These are phyloP conservation scores for Metschnikowia henanensis DNA, from an alignment of 805 yeast species.

Conservation along the genomic window DNA sequence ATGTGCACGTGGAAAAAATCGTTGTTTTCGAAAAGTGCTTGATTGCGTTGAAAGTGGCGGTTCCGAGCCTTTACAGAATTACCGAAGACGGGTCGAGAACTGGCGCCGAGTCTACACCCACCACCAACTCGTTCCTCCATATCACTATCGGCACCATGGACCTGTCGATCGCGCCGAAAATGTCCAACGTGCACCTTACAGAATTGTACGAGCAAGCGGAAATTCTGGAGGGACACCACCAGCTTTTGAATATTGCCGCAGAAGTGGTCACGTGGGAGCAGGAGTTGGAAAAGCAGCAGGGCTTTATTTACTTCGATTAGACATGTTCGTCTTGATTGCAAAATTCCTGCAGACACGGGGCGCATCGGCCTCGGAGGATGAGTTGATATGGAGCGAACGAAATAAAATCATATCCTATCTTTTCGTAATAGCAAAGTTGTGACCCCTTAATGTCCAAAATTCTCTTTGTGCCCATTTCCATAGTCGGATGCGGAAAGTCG, in stretches of 20 bases:
- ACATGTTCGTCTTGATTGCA: background rate
- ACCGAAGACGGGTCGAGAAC: constrained; percentile 8
- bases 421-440: no score
- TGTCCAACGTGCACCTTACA: constrained; percentile 15
- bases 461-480: constrained; percentile 79
- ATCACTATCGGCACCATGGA: constrained; percentile 66
- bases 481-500: constrained; percentile 95
- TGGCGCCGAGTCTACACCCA: constrained; percentile 30
- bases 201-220: constrained; percentile 4
- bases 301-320: constrained; percentile 12
- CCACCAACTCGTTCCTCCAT: constrained; percentile 46
- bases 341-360: constrained; percentile 1
- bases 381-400: no score
- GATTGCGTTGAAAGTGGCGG: constrained; percentile 51
- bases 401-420: no score
- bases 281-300: constrained; percentile 8
- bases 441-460: constrained; percentile 50
- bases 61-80: constrained; percentile 22
- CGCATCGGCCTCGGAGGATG: no score
- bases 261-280: constrained; percentile 11
- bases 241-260: constrained; percentile 3
- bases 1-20: constrained; percentile 42
- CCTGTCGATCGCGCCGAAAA: constrained; percentile 11
- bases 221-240: constrained; percentile 8
- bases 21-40: constrained; percentile 49